Evolutionary conservation across 1,139 yeast genomes (phyloP), one percentile per base, ranked within the genome.

Genomic region (Pichia sp.): DNA sequence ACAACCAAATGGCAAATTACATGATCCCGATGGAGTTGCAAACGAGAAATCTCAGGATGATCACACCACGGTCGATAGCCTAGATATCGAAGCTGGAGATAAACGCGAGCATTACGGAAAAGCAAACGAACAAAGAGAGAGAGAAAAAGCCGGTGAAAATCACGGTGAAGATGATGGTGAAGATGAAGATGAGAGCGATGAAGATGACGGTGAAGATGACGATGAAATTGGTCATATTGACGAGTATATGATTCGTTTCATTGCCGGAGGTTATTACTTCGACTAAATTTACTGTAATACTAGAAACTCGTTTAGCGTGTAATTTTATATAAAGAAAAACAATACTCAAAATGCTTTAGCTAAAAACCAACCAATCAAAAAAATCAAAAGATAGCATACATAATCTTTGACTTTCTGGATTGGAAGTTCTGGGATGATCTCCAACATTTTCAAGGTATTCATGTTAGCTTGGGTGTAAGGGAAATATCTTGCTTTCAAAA

Each of bases 161-260:
- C 36, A 50, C 36, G 31, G 46, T 30, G 34, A 17, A 4, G 12
- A 27, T n/a, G 54, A 54, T n/a, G 49, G 50, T 14, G 48, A 27
- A 12, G 12, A 29, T 4, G 43, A 20, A 29, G 51, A 48, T 30
- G 55, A 46, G 14, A 54, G 51, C 14, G 54, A 53, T 8, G 59
- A 57, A 17, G 48, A 47, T 17, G 60, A 72, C 14, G 86, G 80
- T 56, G 78, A 74, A 20, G 90, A 84, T 53, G 90, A 81, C 58
- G 93, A 85, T 53, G 95, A 83, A 42, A 79, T 88, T 53, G 96
- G 96, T 6, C 97, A 91, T 69, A 81, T 93, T 55, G 99, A 95
- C 68, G 98, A 95, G 76, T 95, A 92, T 72, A 95, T 95, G 99
- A 82, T 95, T 61, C 76, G 92, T 58, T 89, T 82, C 67, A 88